phyloP scores from a whole-genome alignment of 306 rosid genomes.

The Pyrus betulifolia region DNA sequence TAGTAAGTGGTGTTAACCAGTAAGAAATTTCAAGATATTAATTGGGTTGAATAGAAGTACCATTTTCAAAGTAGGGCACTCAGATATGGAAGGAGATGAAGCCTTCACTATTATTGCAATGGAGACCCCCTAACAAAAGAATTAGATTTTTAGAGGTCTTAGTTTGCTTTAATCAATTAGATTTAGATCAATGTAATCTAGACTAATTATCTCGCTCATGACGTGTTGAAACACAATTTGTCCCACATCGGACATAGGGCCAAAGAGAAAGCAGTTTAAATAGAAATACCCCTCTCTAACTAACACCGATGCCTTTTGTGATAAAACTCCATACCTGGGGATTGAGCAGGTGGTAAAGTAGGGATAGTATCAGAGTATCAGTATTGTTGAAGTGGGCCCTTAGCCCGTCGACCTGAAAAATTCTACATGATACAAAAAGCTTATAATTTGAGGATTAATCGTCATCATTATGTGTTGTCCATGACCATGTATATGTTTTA shows the following conservation, averaged over 20 bases:
- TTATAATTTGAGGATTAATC: not conserved
- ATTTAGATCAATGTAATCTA: slow-evolving; percentile 7
- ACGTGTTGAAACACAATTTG: no score
- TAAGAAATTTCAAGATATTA: no score
- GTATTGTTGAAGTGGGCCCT: no score
- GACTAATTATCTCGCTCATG: slow-evolving; percentile 8
- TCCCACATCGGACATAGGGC: no score
- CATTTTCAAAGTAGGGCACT: not conserved
- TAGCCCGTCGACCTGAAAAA: no score
- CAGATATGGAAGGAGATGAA: not conserved
- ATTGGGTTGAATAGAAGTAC: not conserved
- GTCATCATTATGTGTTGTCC: slow-evolving; percentile 1
- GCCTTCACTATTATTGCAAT: slow-evolving; percentile 1
- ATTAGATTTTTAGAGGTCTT: not conserved
- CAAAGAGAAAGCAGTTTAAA: no score
- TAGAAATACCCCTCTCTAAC: no score
- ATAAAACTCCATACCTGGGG: no score
- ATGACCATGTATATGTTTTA: slow-evolving; percentile 1
- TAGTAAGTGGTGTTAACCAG: no score
- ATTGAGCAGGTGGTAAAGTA: no score
- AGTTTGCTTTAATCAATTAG: not conserved
- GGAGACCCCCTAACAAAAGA: slow-evolving; percentile 7
- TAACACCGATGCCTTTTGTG: no score
- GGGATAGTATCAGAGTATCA: no score
- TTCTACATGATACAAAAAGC: not conserved